Conservation (phyloP, 2,329 filamentous ascomycete species). For the Neonectria coccinea region DNA sequence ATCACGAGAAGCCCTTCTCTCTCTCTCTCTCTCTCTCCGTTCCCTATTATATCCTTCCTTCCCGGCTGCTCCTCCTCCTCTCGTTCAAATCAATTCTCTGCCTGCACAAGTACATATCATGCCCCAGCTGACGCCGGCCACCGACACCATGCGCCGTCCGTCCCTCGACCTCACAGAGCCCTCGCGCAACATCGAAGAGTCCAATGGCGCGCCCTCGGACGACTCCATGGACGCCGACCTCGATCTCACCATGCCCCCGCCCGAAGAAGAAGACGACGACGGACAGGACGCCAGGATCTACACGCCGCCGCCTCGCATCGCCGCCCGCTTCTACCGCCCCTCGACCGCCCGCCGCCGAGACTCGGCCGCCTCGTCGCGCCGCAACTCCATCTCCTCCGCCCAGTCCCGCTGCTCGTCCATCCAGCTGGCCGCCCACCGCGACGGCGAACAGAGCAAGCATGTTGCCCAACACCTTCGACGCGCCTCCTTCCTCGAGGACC, state of each 20-base stretch:
- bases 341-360: constrained; percentile 76
- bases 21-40: no score
- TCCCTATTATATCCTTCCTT: not conserved
- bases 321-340: constrained; percentile 80
- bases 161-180: constrained; percentile 57
- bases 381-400: constrained; percentile 82
- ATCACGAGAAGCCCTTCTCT: constrained; percentile 20
- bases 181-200: constrained; percentile 55
- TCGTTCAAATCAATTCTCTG: constrained; percentile 1
- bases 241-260: constrained; percentile 54
- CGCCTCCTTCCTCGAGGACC: constrained; percentile 82
- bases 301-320: constrained; percentile 80
- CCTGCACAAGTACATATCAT: constrained; percentile 2
- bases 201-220: constrained; percentile 46
- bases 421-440: constrained; percentile 63
- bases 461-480: constrained; percentile 83
- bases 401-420: constrained; percentile 75
- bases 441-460: constrained; percentile 78
- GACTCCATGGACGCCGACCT: constrained; percentile 50
- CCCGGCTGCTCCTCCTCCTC: constrained; percentile 16
- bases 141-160: constrained; percentile 56
- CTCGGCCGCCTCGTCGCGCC: constrained; percentile 81
- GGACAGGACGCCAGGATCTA: constrained; percentile 53
- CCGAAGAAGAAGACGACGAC: constrained; percentile 41
- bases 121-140: constrained; percentile 36